phyloP scores from a whole-genome alignment of 2,329 filamentous ascomycete genomes.

The Monilinia laxa region DNA sequence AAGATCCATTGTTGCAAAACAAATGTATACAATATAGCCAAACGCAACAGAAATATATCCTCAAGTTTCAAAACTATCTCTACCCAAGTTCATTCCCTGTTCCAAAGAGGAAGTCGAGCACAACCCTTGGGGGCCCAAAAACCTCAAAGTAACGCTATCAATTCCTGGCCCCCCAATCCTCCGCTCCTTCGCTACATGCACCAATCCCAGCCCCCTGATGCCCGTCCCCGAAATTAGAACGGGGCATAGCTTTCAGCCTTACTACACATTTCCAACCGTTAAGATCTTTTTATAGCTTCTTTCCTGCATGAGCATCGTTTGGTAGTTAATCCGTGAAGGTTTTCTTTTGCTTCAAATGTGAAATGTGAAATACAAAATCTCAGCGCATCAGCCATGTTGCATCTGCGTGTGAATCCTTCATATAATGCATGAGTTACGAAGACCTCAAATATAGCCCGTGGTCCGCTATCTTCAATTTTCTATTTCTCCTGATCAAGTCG shows the following conservation, averaged over 20 bases:
- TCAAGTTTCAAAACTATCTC: neutral
- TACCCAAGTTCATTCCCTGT: neutral
- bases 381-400: constrained; percentile 2
- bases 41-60: neutral
- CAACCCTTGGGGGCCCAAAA: neutral
- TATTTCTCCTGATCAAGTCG: neutral
- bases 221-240: constrained; percentile 5
- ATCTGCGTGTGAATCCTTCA: constrained; percentile 1
- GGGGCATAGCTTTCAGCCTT: constrained; percentile 18
- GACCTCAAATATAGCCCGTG: constrained; percentile 1
- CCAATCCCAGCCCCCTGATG: neutral
- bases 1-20: neutral
- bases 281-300: constrained; percentile 6
- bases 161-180: neutral
- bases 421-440: neutral
- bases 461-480: neutral
- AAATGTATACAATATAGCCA: neutral
- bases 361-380: neutral
- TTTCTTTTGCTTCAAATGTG: neutral
- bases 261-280: neutral
- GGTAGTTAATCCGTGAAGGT: neutral
- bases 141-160: neutral
- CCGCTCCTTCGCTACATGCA: constrained; percentile 7
- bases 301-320: neutral
- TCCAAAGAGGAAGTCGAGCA: neutral